Evolutionary conservation across 1,284 basidiomycete genomes (phyloP).

Genomic region (Clitocybe nebularis): DNA sequence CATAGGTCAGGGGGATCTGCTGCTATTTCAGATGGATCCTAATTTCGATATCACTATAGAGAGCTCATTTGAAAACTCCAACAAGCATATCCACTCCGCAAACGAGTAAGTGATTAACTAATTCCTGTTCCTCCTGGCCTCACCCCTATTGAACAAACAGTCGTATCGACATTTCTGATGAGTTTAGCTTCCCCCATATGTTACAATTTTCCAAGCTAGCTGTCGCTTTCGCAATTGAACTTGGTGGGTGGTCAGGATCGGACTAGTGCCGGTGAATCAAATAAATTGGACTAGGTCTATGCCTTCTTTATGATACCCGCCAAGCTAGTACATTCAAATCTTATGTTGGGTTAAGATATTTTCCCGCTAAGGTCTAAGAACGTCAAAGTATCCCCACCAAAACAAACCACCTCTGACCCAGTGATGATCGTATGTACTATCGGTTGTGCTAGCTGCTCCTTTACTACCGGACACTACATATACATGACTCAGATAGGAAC

Average conservation of each 20-base stretch:
- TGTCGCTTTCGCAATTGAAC: constrained; percentile 80
- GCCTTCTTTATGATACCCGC: background rate
- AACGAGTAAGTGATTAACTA: constrained; percentile 58
- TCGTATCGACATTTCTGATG: constrained; percentile 78
- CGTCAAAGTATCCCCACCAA: constrained; percentile 35
- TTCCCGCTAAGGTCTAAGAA: constrained; percentile 32
- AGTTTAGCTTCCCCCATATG: constrained; percentile 85
- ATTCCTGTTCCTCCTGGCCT: constrained; percentile 1
- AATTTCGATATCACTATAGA: constrained; percentile 39
- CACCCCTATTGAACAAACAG: constrained; percentile 43
- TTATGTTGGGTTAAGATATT: constrained; percentile 4
- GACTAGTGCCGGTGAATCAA: constrained; percentile 11
- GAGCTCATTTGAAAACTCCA: constrained; percentile 69
- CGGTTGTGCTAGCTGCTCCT: constrained; percentile 25
- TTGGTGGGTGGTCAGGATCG: constrained; percentile 51
- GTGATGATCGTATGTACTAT: constrained; percentile 41
- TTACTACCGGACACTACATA: constrained; percentile 16
- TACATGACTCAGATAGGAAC: background rate
- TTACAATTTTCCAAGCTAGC: constrained; percentile 88
- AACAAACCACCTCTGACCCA: constrained; percentile 36
- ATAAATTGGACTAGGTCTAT: too few relatives aligned
- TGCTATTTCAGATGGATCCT: constrained; percentile 13
- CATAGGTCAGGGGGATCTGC: constrained; percentile 52
- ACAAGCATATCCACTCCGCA: constrained; percentile 78
- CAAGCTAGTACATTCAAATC: background rate